Percentiles rank a stretch among this genome's conserved stretches.
These are phyloP conservation scores for Pythium utonaiense DNA, from an alignment of 352 stramenopile species.

Conservation along the genomic window DNA sequence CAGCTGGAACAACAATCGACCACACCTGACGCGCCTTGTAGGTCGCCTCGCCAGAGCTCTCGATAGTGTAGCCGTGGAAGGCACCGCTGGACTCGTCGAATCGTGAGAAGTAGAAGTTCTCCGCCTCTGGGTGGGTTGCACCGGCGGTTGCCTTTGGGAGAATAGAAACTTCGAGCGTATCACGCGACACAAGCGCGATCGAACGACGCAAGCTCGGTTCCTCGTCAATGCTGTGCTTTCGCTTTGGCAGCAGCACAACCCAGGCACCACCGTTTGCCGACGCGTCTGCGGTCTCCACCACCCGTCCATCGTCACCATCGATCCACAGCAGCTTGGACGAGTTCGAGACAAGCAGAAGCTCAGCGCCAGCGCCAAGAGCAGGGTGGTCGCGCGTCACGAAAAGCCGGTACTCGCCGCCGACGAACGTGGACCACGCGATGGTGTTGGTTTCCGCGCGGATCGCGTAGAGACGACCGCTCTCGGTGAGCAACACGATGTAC, in stretches of 20 bases:
- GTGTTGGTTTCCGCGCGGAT: constrained; percentile 73
- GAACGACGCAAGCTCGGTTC: constrained; percentile 48
- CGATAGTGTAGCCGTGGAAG: constrained; percentile 58
- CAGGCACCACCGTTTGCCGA: constrained; percentile 30
- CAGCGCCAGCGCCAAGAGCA: constrained; percentile 60
- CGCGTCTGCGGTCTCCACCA: constrained; percentile 36
- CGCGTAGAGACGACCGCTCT: constrained; percentile 78
- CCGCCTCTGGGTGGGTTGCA: constrained; percentile 46
- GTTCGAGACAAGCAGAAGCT: constrained; percentile 67
- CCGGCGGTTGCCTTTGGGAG: constrained; percentile 41
- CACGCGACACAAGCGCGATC: constrained; percentile 51
- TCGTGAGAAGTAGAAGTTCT: constrained; percentile 82
- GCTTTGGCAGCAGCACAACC: constrained; percentile 73
- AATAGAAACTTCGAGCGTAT: constrained; percentile 53
- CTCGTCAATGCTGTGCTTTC: constrained; percentile 66
- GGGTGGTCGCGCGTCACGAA: constrained; percentile 79
- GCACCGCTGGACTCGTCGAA: constrained; percentile 45
- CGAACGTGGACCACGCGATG: constrained; percentile 66
- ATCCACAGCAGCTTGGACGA: constrained; percentile 62
- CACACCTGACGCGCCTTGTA: constrained; percentile 58
- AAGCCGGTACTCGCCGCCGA: constrained; percentile 66
- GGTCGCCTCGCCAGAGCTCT: constrained; percentile 22
- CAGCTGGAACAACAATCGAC: constrained; percentile 61
- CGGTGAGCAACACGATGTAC: constrained; percentile 68
- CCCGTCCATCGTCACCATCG: constrained; percentile 58